Conservation (phyloP, 1,139 yeast genomes). For the Saccharomycopsis crataegensis region DNA sequence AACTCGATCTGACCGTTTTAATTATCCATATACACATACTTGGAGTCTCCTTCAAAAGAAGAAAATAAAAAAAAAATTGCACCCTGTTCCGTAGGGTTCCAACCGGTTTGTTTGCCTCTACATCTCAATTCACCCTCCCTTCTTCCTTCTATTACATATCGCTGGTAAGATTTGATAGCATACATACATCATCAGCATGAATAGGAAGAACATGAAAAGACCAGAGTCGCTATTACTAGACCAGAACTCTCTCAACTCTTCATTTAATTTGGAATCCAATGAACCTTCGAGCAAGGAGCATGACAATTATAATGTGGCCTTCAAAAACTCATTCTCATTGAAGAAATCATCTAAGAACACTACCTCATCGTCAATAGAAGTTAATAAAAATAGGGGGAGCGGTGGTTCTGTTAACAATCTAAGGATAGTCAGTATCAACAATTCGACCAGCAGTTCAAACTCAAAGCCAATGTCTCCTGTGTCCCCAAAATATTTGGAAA, state of each 20-base stretch:
- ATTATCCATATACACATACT: no score
- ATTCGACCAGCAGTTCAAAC: not conserved
- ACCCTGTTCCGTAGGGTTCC: not conserved
- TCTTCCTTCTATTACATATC: not conserved
- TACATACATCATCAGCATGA: conserved; percentile 5
- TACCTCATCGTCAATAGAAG: not conserved
- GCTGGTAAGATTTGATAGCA: not conserved
- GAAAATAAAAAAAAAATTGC: not conserved
- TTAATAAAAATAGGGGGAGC: not conserved
- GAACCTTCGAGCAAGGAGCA: not conserved
- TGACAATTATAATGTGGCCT: conserved; percentile 15
- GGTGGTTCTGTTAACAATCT: not conserved
- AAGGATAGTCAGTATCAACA: not conserved
- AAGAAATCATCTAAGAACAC: conserved; percentile 8
- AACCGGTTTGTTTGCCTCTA: no score
- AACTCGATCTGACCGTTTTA: no score
- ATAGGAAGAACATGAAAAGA: conserved; percentile 18
- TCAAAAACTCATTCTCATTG: conserved; percentile 17
- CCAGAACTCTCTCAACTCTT: conserved; percentile 2
- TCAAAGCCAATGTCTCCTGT: conserved; percentile 10
- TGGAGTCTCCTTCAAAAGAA: not conserved
- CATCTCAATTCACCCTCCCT: not conserved
- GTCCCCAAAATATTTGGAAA: conserved; percentile 16
- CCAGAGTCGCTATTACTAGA: conserved; percentile 18
- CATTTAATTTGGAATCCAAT: not conserved